These are phyloP conservation scores for Elsinoe necatrix DNA, from an alignment of 2,329 filamentous ascomycete genomes.

Conservation along the genomic window DNA sequence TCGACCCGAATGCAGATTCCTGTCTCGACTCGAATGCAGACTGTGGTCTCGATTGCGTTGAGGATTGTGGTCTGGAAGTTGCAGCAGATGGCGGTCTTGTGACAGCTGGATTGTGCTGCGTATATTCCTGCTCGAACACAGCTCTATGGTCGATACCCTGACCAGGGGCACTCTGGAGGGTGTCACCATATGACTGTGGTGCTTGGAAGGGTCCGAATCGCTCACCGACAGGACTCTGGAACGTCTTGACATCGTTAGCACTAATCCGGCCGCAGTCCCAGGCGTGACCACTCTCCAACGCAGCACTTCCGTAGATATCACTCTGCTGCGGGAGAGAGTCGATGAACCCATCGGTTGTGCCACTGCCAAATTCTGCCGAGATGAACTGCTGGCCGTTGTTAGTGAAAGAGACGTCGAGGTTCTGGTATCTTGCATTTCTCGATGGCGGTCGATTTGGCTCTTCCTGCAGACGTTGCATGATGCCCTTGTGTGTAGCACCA, in stretches of 20 bases:
- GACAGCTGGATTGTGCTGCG: no score
- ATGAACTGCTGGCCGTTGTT: not conserved
- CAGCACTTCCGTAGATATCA: not conserved
- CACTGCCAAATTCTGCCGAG: not conserved
- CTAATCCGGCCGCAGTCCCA: no score
- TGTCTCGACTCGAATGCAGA: no score
- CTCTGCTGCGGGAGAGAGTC: not conserved
- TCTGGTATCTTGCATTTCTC: not conserved
- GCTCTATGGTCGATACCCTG: no score
- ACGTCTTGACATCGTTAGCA: no score
- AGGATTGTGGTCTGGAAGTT: not conserved
- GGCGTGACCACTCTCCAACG: no score
- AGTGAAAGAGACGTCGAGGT: not conserved
- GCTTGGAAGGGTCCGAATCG: no score
- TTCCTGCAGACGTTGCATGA: not conserved
- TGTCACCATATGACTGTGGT: no score
- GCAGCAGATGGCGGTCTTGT: no score
- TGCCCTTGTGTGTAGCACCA: not conserved
- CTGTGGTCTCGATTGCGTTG: not conserved
- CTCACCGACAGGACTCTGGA: no score
- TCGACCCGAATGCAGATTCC: not conserved
- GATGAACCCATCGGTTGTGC: not conserved
- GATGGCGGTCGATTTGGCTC: not conserved
- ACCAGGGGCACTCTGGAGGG: no score
- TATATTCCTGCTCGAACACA: no score